These are phyloP conservation scores for Fallopia convolvulus DNA, from an alignment of 148 eudicot genomes.

Conservation along the genomic window DNA sequence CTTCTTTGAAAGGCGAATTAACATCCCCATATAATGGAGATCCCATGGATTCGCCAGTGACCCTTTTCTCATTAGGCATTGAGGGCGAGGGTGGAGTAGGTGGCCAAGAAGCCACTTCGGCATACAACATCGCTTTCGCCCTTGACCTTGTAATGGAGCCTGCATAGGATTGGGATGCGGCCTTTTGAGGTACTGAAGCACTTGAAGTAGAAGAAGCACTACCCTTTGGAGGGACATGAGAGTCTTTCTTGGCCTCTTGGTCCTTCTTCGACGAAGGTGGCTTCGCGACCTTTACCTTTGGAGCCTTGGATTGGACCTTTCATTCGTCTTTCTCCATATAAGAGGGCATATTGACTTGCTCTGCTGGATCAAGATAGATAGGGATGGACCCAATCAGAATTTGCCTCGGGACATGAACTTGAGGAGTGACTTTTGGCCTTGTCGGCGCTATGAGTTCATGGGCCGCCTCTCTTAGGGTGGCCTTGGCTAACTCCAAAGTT, in stretches of 20 bases:
- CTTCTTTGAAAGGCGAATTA: not conserved
- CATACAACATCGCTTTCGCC: not conserved
- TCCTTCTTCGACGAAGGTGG: not conserved
- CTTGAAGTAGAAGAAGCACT: not conserved
- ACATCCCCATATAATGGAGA: not conserved
- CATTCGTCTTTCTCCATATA: not conserved
- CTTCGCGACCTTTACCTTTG: not conserved
- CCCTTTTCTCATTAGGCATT: not conserved
- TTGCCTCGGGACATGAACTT: not conserved
- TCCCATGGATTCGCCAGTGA: not conserved
- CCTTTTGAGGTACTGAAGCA: no score
- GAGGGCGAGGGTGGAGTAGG: not conserved
- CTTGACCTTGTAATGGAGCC: not conserved
- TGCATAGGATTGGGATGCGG: not conserved
- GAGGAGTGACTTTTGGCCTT: no score
- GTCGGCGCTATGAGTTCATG: no score
- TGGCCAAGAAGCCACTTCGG: not conserved
- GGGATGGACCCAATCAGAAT: not conserved
- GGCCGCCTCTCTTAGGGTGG: no score
- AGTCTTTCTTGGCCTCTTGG: not conserved
- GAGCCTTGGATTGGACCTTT: not conserved
- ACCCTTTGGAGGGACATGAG: not conserved
- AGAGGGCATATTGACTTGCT: not conserved
- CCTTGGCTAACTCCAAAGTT: no score
- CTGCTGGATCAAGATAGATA: not conserved